Base-by-base conservation (phyloP, 106 monocot genomes). In the Dendrobium chrysotoxum region DNA sequence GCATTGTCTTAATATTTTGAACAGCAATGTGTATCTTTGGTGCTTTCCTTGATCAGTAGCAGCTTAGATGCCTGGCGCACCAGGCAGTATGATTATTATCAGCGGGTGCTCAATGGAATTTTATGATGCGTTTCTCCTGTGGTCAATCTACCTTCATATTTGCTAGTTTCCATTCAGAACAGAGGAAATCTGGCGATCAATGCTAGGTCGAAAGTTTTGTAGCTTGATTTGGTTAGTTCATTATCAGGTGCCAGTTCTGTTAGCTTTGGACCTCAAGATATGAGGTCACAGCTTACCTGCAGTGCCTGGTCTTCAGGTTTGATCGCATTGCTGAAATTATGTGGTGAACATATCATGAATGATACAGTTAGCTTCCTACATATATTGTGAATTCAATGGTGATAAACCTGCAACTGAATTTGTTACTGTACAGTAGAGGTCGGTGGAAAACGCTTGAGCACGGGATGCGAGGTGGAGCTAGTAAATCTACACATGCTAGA, bases 21-120 rank as follows among this genome's bases (percentile, higher is more conserved):
- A 74, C 98, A 98, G 98, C 98, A 98, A 95, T 98, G 98, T 78
- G 98, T 98, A 3, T 98, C 98, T 39, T 81, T 95, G 83, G 98
- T 98, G 68, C 92, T 98, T 53, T 98, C 98, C 55, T 86, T 98
- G 87, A 95, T 98, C 78, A 98, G 95, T 85, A 98, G 95, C 91
- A 98, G 98, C 85, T 86, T 98, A 87, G 98, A 98, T 86, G 98
- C 98, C 53, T 98, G 98, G 98, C 86, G 98, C 38, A 98, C 98
- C 31, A 83, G 98, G 31, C 98, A 98, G 67, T 98, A 98, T 79
- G 98, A 98, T 82, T 98, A 98, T 25, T 98, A 98, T 83, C 98
- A 98, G 83, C 85, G 98, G 28, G 98, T 98, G 40, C 82, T 98
- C 66, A 98, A 98, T 83, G 98, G 98, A 23, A 98, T 98, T 82